Evolutionary conservation across 2,329 filamentous ascomycete species (phyloP).

Genomic region (Colletotrichum gigasporum): DNA sequence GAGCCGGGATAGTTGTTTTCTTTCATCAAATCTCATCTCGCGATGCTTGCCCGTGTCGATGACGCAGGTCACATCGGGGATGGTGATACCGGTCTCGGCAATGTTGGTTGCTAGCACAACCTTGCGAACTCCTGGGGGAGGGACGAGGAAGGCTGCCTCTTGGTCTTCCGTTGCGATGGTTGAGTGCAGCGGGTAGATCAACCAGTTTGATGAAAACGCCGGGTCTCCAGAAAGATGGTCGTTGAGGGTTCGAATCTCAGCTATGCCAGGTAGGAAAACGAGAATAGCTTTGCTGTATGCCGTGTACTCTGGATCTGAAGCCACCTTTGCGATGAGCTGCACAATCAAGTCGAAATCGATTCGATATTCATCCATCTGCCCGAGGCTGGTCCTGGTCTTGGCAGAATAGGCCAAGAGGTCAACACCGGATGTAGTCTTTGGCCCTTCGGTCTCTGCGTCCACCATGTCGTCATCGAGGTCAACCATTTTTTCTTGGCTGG

Average conservation of each 20-base stretch:
- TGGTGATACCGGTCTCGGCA: slow-evolving; percentile 97
- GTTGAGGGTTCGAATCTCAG: slow-evolving; percentile 89
- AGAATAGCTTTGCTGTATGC: slow-evolving; percentile 89
- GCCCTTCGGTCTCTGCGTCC: slow-evolving; percentile 56
- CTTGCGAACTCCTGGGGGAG: slow-evolving; percentile 84
- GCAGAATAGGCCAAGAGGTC: slow-evolving; percentile 78
- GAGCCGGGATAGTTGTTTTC: slow-evolving; percentile 86
- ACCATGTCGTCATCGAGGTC: slow-evolving; percentile 71
- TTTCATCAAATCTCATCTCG: slow-evolving; percentile 96
- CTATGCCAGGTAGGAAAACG: slow-evolving; percentile 95
- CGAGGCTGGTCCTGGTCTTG: slow-evolving; percentile 78
- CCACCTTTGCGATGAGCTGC: slow-evolving; percentile 80
- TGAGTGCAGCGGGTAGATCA: slow-evolving; percentile 90
- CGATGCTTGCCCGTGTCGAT: slow-evolving; percentile 97
- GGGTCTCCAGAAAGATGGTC: slow-evolving; percentile 83
- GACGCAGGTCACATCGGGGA: slow-evolving; percentile 96
- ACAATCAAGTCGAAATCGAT: slow-evolving; percentile 91
- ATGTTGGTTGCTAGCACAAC: slow-evolving; percentile 98
- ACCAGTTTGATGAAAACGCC: slow-evolving; percentile 80
- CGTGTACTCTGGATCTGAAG: slow-evolving; percentile 71
- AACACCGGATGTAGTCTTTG: slow-evolving; percentile 58
- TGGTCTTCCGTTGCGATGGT: slow-evolving; percentile 97
- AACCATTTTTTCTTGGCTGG: slow-evolving; percentile 60
- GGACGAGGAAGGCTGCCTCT: slow-evolving; percentile 88
- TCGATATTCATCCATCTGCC: slow-evolving; percentile 87